phyloP scores from a whole-genome alignment of 331 rosid species.

The Phaseolus coccineus region DNA sequence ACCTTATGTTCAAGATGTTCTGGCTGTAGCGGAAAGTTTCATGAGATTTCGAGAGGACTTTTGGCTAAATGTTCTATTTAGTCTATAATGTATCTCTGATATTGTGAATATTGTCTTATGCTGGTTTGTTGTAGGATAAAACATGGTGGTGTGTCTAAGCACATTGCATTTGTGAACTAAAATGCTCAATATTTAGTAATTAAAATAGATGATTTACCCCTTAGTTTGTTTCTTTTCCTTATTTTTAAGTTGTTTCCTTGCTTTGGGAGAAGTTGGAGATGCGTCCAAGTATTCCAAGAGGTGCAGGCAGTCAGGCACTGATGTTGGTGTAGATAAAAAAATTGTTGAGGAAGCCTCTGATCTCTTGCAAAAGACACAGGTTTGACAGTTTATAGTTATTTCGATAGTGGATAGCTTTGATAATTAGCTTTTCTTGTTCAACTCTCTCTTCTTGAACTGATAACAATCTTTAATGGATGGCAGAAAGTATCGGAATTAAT shows the following conservation, averaged over 20 bases:
- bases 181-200: conserved; percentile 6
- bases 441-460: background rate
- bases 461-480: background rate
- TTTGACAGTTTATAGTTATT: background rate
- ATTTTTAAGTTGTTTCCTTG: conserved; percentile 20
- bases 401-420: background rate
- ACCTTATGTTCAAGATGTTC: background rate
- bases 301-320: background rate
- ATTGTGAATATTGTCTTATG: background rate
- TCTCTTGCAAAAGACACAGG: conserved; percentile 11
- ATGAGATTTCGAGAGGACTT: background rate
- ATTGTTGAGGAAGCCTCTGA: conserved; percentile 3
- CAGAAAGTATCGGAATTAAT: conserved; percentile 19
- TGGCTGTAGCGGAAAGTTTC: background rate
- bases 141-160: background rate
- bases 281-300: background rate
- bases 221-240: background rate
- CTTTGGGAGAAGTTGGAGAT: conserved; percentile 11
- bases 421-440: background rate
- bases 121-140: background rate
- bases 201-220: background rate
- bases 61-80: background rate
- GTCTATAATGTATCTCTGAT: background rate
- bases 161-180: background rate
- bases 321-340: conserved; percentile 7